phyloP scores from a whole-genome alignment of 2,329 filamentous ascomycete genomes.

The Capronia americana region DNA sequence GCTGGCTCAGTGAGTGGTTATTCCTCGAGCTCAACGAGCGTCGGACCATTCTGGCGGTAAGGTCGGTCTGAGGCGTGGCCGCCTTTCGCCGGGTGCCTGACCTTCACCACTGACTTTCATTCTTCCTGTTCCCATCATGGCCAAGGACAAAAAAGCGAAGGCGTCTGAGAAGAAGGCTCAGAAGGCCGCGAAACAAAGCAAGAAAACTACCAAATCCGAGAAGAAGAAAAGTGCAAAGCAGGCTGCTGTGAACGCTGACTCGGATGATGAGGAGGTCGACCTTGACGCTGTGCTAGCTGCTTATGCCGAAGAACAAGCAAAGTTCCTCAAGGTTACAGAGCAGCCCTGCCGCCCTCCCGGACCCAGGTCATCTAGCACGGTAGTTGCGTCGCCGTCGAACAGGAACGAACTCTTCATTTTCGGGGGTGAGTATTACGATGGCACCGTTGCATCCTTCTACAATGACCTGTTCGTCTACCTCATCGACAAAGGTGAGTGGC shows the following conservation, averaged over 20 bases:
- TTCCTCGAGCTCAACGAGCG: not conserved
- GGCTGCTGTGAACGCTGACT: constrained; percentile 67
- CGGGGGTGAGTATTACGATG: constrained; percentile 95
- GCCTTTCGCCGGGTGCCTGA: not conserved
- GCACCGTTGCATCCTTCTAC: constrained; percentile 74
- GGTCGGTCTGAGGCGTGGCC: not conserved
- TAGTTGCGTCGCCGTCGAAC: constrained; percentile 85
- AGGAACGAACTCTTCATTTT: constrained; percentile 88
- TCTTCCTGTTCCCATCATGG: not conserved
- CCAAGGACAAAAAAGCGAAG: constrained; percentile 64
- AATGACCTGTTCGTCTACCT: constrained; percentile 73
- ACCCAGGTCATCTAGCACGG: constrained; percentile 77
- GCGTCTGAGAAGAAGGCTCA: constrained; percentile 61
- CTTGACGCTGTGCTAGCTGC: constrained; percentile 91
- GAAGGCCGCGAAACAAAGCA: constrained; percentile 63
- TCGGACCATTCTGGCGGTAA: not conserved
- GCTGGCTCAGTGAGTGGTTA: not conserved
- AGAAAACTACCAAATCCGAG: constrained; percentile 82
- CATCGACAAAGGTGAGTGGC: constrained; percentile 88
- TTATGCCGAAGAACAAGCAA: constrained; percentile 90
- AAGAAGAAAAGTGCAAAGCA: constrained; percentile 81
- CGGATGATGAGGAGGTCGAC: constrained; percentile 90
- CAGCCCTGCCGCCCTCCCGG: constrained; percentile 73
- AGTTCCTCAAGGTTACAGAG: constrained; percentile 93
- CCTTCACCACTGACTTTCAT: not conserved